Evolutionary conservation across 192 early-diverging fungal species (phyloP).

Genomic region (Rhizoclosmatium sp.): DNA sequence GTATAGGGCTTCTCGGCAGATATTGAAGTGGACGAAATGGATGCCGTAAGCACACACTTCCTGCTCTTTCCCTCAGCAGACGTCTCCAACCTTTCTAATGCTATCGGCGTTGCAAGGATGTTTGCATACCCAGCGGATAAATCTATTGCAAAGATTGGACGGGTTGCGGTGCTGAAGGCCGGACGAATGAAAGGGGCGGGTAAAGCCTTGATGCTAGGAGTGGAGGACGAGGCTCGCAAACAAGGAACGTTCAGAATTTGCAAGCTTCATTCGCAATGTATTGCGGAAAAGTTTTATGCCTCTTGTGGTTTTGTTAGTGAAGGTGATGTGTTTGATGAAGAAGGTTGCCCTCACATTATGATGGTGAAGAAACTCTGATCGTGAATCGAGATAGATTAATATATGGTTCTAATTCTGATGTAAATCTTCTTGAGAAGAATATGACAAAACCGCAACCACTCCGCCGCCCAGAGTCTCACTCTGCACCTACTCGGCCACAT

Average conservation of each 20-base stretch:
- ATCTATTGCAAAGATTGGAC: conserved; percentile 25
- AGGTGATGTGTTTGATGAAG: conserved; percentile 27
- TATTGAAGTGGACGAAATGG: conserved; percentile 30
- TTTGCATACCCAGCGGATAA: conserved; percentile 15
- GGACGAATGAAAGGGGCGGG: conserved; percentile 19
- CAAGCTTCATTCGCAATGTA: conserved; percentile 18
- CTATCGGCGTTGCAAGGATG: conserved; percentile 23
- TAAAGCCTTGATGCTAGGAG: conserved; percentile 11
- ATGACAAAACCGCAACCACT: not conserved
- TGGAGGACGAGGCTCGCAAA: conserved; percentile 6
- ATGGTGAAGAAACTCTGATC: conserved; percentile 27
- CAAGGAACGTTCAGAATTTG: not conserved
- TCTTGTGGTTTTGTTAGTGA: conserved; percentile 9
- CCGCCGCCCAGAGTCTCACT: not conserved
- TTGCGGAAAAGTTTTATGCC: conserved; percentile 19
- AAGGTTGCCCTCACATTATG: conserved; percentile 16
- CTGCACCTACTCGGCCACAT: not conserved
- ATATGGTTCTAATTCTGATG: not conserved
- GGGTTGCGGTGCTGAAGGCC: conserved; percentile 19
- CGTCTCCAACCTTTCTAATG: not conserved
- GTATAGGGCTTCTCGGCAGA: conserved; percentile 19
- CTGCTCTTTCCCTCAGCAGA: conserved; percentile 3
- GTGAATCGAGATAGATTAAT: not conserved
- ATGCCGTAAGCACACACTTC: conserved; percentile 21
- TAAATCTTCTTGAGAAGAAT: not conserved